phyloP scores from a whole-genome alignment of 2,329 filamentous ascomycete species.

The Botrytis elliptica region DNA sequence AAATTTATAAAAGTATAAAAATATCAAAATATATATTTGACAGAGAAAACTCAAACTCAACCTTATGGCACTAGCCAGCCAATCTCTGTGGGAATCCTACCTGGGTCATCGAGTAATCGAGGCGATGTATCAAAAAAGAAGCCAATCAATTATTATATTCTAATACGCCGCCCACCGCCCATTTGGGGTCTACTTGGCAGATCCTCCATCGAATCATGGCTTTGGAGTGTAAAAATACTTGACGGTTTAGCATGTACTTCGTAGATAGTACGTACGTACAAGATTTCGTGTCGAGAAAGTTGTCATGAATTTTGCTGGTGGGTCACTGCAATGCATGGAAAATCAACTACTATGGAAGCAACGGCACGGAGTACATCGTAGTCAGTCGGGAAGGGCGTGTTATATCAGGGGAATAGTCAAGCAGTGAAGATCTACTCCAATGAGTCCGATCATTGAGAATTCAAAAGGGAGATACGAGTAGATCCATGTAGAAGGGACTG shows the following conservation, averaged over 20 bases:
- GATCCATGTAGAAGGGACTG: not conserved
- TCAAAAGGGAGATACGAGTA: not conserved
- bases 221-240: not conserved
- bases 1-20: not conserved
- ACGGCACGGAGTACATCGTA: constrained; percentile 2
- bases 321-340: constrained; percentile 5
- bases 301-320: not conserved
- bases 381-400: not conserved
- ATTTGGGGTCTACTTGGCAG: not conserved
- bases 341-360: constrained; percentile 1
- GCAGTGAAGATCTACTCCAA: not conserved
- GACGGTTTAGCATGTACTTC: not conserved
- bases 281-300: not conserved
- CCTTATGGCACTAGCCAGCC: constrained; percentile 9
- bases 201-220: not conserved
- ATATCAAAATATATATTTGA: not conserved
- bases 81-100: not conserved
- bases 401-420: not conserved
- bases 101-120: not conserved
- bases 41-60: constrained; percentile 5
- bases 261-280: not conserved
- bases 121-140: not conserved
- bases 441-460: not conserved
- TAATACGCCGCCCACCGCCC: not conserved
- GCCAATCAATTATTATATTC: not conserved